Percentiles rank a stretch among this genome's conserved stretches.
phyloP scores from a whole-genome alignment of 768 basidiomycete genomes.

The Kwoniella mangroviensis region DNA sequence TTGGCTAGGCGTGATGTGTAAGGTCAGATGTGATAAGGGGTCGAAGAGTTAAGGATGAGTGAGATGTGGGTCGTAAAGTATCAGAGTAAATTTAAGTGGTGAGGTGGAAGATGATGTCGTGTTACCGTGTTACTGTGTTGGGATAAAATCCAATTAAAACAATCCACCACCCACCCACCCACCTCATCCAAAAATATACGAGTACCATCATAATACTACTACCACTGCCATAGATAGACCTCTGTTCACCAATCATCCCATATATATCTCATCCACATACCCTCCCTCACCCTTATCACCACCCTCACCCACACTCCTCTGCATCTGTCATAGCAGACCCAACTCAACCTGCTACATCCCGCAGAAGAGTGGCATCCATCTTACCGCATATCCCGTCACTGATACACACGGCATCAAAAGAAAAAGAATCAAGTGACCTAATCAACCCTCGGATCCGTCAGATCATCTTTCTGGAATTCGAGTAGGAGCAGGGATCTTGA shows the following conservation, averaged over 20 bases:
- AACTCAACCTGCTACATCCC: too few relatives aligned
- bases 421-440: conserved; percentile 10
- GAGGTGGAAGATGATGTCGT: conserved; percentile 3
- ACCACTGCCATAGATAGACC: too few relatives aligned
- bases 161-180: too few relatives aligned
- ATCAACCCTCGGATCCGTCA: conserved; percentile 18
- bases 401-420: too few relatives aligned
- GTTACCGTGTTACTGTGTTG: neutral
- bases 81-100: conserved; percentile 1
- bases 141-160: conserved; percentile 7
- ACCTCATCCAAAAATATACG: too few relatives aligned
- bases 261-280: neutral
- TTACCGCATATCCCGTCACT: too few relatives aligned
- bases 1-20: conserved; percentile 14
- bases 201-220: too few relatives aligned
- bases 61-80: neutral
- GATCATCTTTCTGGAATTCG: neutral
- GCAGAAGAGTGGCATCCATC: neutral
- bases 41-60: neutral
- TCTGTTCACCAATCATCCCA: neutral
- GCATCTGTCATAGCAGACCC: neutral
- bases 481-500: too few relatives aligned
- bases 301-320: neutral
- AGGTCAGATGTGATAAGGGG: neutral
- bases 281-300: neutral